Evolutionary conservation across 495 filamentous ascomycete species (phyloP).

Genomic region (Symbiotaphrina buchneri): DNA sequence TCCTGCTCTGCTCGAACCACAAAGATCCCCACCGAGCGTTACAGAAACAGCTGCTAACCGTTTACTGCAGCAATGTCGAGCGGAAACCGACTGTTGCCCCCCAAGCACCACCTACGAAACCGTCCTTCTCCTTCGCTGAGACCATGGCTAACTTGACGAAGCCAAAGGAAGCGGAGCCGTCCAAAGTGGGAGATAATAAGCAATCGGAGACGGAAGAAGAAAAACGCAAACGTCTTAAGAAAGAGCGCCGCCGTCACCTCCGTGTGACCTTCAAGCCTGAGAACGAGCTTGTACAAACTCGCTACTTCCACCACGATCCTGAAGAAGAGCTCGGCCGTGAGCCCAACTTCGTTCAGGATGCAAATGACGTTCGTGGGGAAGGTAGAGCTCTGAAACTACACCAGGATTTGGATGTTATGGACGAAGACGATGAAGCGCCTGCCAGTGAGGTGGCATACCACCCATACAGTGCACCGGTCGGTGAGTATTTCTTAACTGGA

Average conservation of each 20-base stretch:
- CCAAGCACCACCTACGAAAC: constrained; percentile 15
- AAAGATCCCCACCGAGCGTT: constrained; percentile 4
- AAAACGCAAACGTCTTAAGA: constrained; percentile 47
- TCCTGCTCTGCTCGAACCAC: not conserved
- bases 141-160: constrained; percentile 44
- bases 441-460: constrained; percentile 21
- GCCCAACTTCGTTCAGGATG: constrained; percentile 40
- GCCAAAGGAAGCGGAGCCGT: constrained; percentile 30
- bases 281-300: constrained; percentile 43
- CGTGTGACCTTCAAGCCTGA: constrained; percentile 55
- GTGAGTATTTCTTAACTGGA: constrained; percentile 11
- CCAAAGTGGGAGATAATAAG: constrained; percentile 25
- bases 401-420: constrained; percentile 32
- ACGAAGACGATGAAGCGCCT: constrained; percentile 39
- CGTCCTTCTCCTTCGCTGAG: constrained; percentile 29
- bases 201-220: constrained; percentile 59
- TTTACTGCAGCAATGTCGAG: constrained; percentile 12
- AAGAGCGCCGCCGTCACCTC: constrained; percentile 51
- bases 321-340: constrained; percentile 60
- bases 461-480: constrained; percentile 19
- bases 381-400: constrained; percentile 64
- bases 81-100: constrained; percentile 16
- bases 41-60: not conserved
- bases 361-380: constrained; percentile 49
- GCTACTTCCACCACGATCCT: constrained; percentile 55